Evolutionary conservation across 352 stramenopile species (phyloP), one percentile per base, ranked within the genome.

Genomic region (Phytophthora podocarpi): DNA sequence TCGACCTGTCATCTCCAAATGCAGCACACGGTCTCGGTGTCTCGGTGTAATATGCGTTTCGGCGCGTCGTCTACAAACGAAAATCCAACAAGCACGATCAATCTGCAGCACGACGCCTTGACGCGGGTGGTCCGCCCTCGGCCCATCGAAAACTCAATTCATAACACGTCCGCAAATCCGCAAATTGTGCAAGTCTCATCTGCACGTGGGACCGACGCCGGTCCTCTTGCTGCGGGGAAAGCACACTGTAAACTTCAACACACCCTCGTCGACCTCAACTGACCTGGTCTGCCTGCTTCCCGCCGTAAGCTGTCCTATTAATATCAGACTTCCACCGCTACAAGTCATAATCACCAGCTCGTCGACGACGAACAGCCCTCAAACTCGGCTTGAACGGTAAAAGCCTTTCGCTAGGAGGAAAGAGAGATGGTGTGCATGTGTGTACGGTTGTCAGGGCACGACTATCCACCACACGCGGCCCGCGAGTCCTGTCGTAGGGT

Each of bases 121-220:
- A 37, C 28, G 24, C n/a, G 32, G 37, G 35, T 70, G 54, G 54
- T 64, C 61, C 61, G 21, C 45, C 61, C 61, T 52, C 43, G 12
- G 28, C 60, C 15, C 24, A 64, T 54, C 45, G 53, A 27, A 35
- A 54, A n/a, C 9, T 34, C 21, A 54, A 41, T 59, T 53, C 53
- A 45, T 49, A 28, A 52, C 12, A 40, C 28, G 34, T 46, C 41
- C 35, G 31, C 13, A 41, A n/a, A n/a, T n/a, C n/a, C n/a, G n/a
- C n/a, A n/a, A n/a, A n/a, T 35, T 49, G 24, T 8, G 23, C 34
- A 39, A 45, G 59, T 23, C 53, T 60, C 61, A 65, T 65, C 61
- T 65, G 40, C 61, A 65, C 54, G 53, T 69, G 60, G 53, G 53
- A 59, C 60, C 46, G 37, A 40, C n/a, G n/a, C n/a, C n/a, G n/a